Conservation (phyloP, 306 rosid genomes). For the Vigna hirtella region DNA sequence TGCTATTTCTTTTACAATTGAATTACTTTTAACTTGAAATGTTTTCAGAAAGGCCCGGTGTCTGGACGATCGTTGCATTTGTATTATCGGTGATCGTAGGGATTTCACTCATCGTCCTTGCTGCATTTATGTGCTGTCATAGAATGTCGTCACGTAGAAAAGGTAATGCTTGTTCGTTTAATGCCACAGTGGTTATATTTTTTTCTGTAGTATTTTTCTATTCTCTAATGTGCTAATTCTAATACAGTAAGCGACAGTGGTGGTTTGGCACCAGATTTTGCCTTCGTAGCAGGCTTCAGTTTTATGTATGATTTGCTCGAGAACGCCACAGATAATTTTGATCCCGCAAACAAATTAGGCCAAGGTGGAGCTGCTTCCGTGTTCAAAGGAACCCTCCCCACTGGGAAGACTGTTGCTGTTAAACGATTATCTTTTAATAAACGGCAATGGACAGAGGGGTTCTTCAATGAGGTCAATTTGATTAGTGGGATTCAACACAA, state of each 20-base stretch:
- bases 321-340: slow-evolving; percentile 57
- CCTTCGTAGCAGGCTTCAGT: slow-evolving; percentile 41
- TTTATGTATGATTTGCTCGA: slow-evolving; percentile 65
- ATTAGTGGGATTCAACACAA: slow-evolving; percentile 62
- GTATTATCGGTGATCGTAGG: slow-evolving; percentile 33
- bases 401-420: slow-evolving; percentile 64
- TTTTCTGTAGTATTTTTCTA: background rate
- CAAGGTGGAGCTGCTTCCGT: slow-evolving; percentile 66
- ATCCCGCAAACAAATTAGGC: slow-evolving; percentile 57
- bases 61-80: slow-evolving; percentile 42
- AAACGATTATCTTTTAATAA: slow-evolving; percentile 66
- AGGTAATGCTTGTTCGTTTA: slow-evolving; percentile 37
- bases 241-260: slow-evolving; percentile 34
- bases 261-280: slow-evolving; percentile 4
- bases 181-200: slow-evolving; percentile 4
- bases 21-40: no score
- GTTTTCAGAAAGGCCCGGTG: slow-evolving; percentile 28
- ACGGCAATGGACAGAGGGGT: slow-evolving; percentile 65
- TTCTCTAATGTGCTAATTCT: slow-evolving; percentile 31
- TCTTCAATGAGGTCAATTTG: slow-evolving; percentile 70
- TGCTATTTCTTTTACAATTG: no score
- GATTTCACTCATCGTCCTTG: slow-evolving; percentile 43
- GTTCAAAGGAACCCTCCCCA: slow-evolving; percentile 63
- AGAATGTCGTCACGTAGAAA: slow-evolving; percentile 16
- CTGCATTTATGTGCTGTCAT: slow-evolving; percentile 42